These are phyloP conservation scores for Erigeron philadelphicus DNA, from an alignment of 140 eudicot species.

Conservation along the genomic window DNA sequence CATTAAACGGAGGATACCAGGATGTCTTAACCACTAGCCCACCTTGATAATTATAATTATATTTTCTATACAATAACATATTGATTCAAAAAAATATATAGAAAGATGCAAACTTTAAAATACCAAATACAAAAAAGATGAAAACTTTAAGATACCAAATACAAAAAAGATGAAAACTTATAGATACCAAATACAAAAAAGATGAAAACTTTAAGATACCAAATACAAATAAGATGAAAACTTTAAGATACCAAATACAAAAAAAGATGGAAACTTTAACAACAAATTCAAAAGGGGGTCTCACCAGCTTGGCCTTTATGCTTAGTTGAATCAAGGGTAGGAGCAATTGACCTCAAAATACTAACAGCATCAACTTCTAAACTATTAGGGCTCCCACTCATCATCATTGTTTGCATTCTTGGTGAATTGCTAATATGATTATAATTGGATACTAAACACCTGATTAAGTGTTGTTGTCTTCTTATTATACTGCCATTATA, in stretches of 20 bases:
- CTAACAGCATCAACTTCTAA: conserved; percentile 65
- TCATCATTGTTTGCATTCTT: conserved; percentile 55
- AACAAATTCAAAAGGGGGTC: background rate
- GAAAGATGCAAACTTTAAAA: too few species aligned
- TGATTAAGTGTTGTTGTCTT: conserved; percentile 59
- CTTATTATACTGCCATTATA: conserved; percentile 46
- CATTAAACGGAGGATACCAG: too few species aligned
- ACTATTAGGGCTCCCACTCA: conserved; percentile 28
- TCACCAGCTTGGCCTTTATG: conserved; percentile 78
- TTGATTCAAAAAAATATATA: too few species aligned
- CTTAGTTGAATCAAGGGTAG: conserved; percentile 42
- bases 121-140: too few species aligned
- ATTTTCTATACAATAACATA: too few species aligned
- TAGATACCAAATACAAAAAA: too few species aligned
- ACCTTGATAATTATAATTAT: too few species aligned
- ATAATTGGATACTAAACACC: conserved; percentile 41
- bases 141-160: background rate
- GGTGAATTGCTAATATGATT: background rate
- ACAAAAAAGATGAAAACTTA: background rate
- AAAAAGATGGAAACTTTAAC: background rate
- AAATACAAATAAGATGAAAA: too few species aligned
- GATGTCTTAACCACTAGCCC: too few species aligned
- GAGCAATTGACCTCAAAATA: conserved; percentile 66
- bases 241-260: too few species aligned
- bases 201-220: too few species aligned